Percentiles rank a stretch among this genome's conserved stretches.
phyloP scores from a whole-genome alignment of 345 rosid species.

The Raphanus raphanistrum region DNA sequence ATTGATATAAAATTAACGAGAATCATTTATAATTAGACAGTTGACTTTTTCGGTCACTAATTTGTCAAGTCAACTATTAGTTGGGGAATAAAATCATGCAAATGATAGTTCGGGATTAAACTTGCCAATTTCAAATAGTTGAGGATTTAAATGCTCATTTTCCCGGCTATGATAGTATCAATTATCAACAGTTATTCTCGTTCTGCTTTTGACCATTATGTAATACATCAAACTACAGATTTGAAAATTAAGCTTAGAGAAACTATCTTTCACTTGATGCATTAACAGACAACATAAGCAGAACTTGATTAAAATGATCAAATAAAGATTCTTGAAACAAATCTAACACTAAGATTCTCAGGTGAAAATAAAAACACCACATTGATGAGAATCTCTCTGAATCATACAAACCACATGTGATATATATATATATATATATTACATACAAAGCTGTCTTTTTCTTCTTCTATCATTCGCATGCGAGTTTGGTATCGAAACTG shows the following conservation, averaged over 20 bases:
- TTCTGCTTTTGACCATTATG: neutral
- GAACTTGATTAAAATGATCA: neutral
- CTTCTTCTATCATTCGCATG: constrained; percentile 67
- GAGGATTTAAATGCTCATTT: too few species aligned
- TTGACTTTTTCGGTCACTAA: too few species aligned
- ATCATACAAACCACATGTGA: constrained; percentile 3
- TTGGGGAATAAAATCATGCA: too few species aligned
- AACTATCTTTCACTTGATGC: neutral
- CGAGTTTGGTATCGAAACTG: constrained; percentile 96
- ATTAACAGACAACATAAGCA: constrained; percentile 14
- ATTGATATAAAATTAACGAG: too few species aligned
- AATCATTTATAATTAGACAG: too few species aligned
- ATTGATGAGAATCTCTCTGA: constrained; percentile 32
- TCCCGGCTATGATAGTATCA: too few species aligned
- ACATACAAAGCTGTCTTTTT: constrained; percentile 30
- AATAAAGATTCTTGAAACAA: constrained; percentile 12
- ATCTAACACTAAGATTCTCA: constrained; percentile 32
- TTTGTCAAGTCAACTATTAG: too few species aligned
- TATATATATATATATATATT: constrained; percentile 12
- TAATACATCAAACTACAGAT: neutral
- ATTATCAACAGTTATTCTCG: neutral
- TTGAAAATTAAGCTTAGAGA: neutral
- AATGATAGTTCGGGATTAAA: too few species aligned
- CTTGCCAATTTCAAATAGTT: too few species aligned
- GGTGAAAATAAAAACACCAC: constrained; percentile 31